phyloP scores from a whole-genome alignment of 805 yeast species.

The Scheffersomyces lignosus region DNA sequence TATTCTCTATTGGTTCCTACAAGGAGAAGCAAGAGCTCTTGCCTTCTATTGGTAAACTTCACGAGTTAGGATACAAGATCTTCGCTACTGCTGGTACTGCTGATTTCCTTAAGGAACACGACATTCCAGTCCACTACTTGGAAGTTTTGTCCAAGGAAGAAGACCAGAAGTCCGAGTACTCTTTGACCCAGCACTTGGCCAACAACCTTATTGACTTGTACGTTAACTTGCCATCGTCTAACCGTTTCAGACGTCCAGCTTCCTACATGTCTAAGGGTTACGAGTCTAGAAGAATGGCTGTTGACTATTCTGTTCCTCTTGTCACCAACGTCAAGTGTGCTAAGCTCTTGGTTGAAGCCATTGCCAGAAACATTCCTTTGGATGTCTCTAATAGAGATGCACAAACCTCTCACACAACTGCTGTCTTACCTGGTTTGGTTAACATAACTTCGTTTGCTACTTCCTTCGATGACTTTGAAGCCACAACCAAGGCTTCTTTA shows the following conservation, averaged over 20 bases:
- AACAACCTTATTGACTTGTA: constrained; percentile 94
- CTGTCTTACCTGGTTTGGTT: constrained; percentile 82
- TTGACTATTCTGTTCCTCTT: constrained; percentile 95
- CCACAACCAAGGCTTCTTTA: constrained; percentile 67
- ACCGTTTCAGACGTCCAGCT: constrained; percentile 98
- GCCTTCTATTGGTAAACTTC: constrained; percentile 79
- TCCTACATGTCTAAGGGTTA: constrained; percentile 97
- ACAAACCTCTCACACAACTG: constrained; percentile 84
- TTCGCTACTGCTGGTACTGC: constrained; percentile 99
- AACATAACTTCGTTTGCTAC: constrained; percentile 82
- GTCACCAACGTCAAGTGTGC: constrained; percentile 98
- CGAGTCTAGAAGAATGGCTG: constrained; percentile 99
- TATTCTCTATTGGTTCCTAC: constrained; percentile 92
- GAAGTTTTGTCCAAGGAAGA: constrained; percentile 78
- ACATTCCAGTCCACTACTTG: constrained; percentile 89
- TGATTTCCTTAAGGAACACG: constrained; percentile 94
- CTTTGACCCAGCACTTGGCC: constrained; percentile 94
- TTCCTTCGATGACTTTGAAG: constrained; percentile 64
- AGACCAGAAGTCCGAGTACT: constrained; percentile 88
- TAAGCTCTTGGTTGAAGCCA: constrained; percentile 91
- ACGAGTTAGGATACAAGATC: constrained; percentile 82
- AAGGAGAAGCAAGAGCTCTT: constrained; percentile 93
- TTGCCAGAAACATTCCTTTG: constrained; percentile 66
- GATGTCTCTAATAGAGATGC: constrained; percentile 79
- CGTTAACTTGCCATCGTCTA: constrained; percentile 94